Base-by-base conservation (phyloP, 331 rosid genomes). In the Pyracantha coccinea region DNA sequence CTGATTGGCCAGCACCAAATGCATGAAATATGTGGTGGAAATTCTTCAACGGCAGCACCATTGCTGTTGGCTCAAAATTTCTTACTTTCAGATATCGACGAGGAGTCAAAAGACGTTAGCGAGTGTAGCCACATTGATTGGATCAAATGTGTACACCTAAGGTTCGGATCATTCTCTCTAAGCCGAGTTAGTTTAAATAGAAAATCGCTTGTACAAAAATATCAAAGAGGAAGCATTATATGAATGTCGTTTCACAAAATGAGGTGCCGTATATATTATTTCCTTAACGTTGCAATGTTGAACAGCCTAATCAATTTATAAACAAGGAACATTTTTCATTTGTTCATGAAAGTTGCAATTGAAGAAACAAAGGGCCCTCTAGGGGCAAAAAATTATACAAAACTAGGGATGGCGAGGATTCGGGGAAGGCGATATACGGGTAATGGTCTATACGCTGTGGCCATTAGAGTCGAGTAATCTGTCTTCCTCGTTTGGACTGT, bases 401-500 rank as follows among this genome's bases (percentile, higher is more conserved):
- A 38, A 70, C 31, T 57, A 20, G 31, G 57, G 38, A 65, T 8
- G 69, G 29, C 44, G 64, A 57, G 23, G 59, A 65, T 16, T 29
- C 11, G n/a, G 6, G 64, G 61, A 21, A 58, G 62, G 57, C 33
- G 47, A 73, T 72, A 32, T 61, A 60, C 44, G 76, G 67, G 73
- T 12, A 29, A 52, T 32, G 29, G 84, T 13, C 89, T 92, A 92
- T 84, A 86, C 92, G 85, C 45, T 85, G 85, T 86, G 86, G 76
- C 81, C 80, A 70, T 23, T 71, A 19, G 97, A 85, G 77, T 13
- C 80, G 67, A 95, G 97, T 66, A 95, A 85, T 38, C 87, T 81
- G 72, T 88, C 92, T 78, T 90, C 96, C 79, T 89, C 97, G 2
- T 61, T 86, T 33, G 99, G 78, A 66, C 69, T 62, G 68, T 88